Base-by-base conservation (phyloP, 495 filamentous ascomycete species). In the Penicillium diatomitis region DNA sequence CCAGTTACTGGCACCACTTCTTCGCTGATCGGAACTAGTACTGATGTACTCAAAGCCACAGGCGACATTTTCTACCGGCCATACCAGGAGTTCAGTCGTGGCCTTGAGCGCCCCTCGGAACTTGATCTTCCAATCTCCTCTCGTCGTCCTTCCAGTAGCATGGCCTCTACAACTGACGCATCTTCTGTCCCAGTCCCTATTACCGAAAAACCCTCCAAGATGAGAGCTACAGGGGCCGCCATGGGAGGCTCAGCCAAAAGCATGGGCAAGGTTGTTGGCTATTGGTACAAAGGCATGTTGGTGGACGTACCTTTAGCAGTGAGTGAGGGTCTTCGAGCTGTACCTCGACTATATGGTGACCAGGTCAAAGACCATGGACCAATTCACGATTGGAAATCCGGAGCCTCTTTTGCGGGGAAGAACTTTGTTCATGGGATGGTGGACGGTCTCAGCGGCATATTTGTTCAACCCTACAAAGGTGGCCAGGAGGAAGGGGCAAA, bases 321-420 rank as follows among this genome's bases (percentile, higher is more conserved):
- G 3, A 80, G 85, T 3, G 87, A 90, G 56, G 88, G 88, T 2
- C 85, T 91, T 50, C 86, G 91, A 60, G 90, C 90, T 53, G 85
- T 87, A 0, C 89, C 89, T 1, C 77, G 86, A 0, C 70, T 95
- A 2, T 88, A 88, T 54, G 86, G 86, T 4, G 83, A 81, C 51
- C 69, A 71, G 46, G 76, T 73, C 29, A 56, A 54, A 28, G 56
- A 66, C 29, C 56, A 68, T 27, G 58, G 55, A 5, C 46, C 58
- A 3, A 58, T 74, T 8, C 48, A 46, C 1, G 71, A 69, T 38
- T 72, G 63, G 60, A 66, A 64, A 45, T 62, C 60, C 5, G 71
- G 71, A 3, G 54, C 59, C 5, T 32, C 52, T 4, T 64, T 62
- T 2, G 71, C 58, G 3, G 51, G 60, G 3, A 72, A 78, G 53